Conservation (phyloP, 129 eudicot species). For the Oenanthe sinensis region DNA sequence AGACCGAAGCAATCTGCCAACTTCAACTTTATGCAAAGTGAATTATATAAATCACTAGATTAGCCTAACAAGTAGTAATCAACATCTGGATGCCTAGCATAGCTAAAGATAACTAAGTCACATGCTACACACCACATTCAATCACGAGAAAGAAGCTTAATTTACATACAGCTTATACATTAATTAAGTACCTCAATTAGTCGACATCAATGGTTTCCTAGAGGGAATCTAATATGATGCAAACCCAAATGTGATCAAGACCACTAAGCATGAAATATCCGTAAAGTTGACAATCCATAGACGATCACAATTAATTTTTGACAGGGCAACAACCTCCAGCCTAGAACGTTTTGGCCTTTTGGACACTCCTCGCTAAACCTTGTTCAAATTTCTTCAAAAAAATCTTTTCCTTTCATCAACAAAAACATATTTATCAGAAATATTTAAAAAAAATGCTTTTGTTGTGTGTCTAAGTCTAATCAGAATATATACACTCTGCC, state of each 20-base stretch:
- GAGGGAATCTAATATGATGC: background rate
- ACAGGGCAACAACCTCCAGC: background rate
- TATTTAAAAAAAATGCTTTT: background rate
- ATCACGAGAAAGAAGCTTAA: constrained; percentile 4
- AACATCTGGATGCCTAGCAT: background rate
- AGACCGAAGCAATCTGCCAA: background rate
- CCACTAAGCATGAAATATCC: background rate
- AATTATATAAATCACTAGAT: background rate
- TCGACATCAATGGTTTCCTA: background rate
- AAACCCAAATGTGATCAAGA: background rate
- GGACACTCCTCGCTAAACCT: background rate
- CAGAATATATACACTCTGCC: background rate
- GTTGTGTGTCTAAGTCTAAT: background rate
- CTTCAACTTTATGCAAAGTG: background rate
- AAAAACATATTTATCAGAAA: background rate
- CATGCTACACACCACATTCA: background rate
- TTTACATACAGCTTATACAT: background rate
- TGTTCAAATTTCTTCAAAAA: background rate
- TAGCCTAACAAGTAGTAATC: constrained; percentile 1
- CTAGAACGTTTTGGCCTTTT: background rate
- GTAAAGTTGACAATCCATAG: background rate
- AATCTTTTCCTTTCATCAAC: background rate
- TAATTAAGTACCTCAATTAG: background rate
- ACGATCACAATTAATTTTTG: background rate
- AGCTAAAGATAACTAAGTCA: background rate